Conservation (phyloP, 805 yeast species). For the Myxozyma mucilagina region DNA sequence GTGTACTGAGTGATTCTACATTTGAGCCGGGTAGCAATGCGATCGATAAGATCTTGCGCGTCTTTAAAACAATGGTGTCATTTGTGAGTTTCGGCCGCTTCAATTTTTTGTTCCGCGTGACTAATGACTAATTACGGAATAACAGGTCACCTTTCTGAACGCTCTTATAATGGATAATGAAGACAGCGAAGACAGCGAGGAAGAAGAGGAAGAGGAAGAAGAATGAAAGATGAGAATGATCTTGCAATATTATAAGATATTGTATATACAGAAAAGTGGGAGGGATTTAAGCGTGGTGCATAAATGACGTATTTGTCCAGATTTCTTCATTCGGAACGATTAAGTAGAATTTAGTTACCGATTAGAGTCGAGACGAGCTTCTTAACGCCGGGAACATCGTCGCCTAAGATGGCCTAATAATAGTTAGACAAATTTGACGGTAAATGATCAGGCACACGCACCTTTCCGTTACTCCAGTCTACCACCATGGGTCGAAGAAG, state of each 20-base stretch:
- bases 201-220: slow-evolving; percentile 4
- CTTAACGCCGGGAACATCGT: slow-evolving; percentile 28
- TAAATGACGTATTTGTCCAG: not conserved
- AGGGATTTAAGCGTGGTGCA: not conserved
- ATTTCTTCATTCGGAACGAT: not conserved
- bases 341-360: not conserved
- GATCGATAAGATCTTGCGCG: slow-evolving; percentile 12
- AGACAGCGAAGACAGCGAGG: slow-evolving; percentile 13
- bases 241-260: not conserved
- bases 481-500: slow-evolving; percentile 31
- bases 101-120: not conserved
- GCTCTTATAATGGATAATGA: slow-evolving; percentile 10
- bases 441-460: not conserved
- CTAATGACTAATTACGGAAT: not conserved
- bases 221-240: not conserved
- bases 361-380: slow-evolving; percentile 17
- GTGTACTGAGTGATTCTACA: slow-evolving; percentile 7
- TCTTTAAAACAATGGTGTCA: slow-evolving; percentile 23
- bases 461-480: slow-evolving; percentile 34
- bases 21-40: slow-evolving; percentile 19
- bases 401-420: slow-evolving; percentile 30
- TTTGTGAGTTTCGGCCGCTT: slow-evolving; percentile 13
- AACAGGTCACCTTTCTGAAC: slow-evolving; percentile 17
- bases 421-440: not conserved
- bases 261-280: not conserved